These are phyloP conservation scores for Botrytis medusae DNA, from an alignment of 2,329 filamentous ascomycete genomes.

Conservation along the genomic window DNA sequence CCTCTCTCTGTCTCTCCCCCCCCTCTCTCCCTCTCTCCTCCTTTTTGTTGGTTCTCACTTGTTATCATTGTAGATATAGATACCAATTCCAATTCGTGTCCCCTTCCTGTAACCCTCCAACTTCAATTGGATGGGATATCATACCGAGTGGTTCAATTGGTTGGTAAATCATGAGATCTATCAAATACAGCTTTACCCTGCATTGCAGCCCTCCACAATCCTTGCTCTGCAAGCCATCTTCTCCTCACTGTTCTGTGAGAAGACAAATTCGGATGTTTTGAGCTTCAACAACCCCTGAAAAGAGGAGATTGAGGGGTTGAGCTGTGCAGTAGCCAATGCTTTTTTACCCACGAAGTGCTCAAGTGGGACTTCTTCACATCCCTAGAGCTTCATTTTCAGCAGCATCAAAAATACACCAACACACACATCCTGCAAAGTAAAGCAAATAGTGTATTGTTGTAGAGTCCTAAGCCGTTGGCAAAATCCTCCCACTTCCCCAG, in stretches of 20 bases:
- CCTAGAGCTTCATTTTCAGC: background rate
- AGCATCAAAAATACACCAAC: background rate
- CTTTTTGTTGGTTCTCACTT: background rate
- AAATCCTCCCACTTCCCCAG: background rate
- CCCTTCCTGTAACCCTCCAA: background rate
- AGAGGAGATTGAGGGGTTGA: background rate
- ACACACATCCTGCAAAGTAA: background rate
- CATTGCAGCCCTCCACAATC: background rate
- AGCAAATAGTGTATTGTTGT: background rate
- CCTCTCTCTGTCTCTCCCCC: too few species aligned
- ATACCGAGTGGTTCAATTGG: background rate
- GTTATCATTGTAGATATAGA: background rate
- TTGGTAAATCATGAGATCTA: background rate
- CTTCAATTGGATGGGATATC: background rate
- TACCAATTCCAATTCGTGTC: background rate
- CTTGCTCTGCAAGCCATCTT: slow-evolving; percentile 16
- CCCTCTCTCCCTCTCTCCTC: background rate
- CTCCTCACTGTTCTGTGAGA: slow-evolving; percentile 11
- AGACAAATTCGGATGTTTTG: background rate
- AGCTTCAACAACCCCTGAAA: slow-evolving; percentile 6
- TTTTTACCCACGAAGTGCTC: background rate
- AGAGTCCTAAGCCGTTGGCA: background rate
- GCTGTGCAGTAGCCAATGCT: slow-evolving; percentile 1
- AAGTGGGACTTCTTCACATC: background rate
- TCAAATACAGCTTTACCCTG: slow-evolving; percentile 12